Evolutionary conservation across 768 basidiomycete species (phyloP), one percentile per base, ranked within the genome.

Genomic region (Tulasnella sp.): DNA sequence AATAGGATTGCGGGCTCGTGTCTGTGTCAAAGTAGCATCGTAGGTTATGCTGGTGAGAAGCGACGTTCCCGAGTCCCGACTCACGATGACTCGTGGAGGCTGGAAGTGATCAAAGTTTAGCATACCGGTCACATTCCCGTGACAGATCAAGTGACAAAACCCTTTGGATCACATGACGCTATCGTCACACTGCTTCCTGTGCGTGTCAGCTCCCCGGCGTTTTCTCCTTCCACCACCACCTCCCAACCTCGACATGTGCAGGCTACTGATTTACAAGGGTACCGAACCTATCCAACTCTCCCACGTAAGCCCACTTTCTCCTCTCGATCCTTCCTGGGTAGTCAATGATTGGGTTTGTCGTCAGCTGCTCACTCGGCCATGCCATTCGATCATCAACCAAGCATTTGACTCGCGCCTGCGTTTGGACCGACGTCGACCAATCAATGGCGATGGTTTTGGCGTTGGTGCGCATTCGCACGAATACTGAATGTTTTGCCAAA

Each of bases 341-440:
- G 11, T 19, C 32, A 49, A 39, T 55, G 17, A 43, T 21, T 6
- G 21, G 11, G 52, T 14, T 45, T 48, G 12, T n/a, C 9, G 57
- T 17, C 62, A 89, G 79, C 79, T 97, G n/a, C 76, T 97, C 63
- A 98, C 93, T 41, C 77, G 87, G 46, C 94, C 94, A 49, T 83
- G 84, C 59, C 94, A 97, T 71, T 90, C 87, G 2, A 96, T 97
- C 71, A 96, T 93, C 68, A 94, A 94, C 68, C 91, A 96, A 71
- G 91, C 94, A 0, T 93, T 91, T 65, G 94, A 97, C 71, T 93
- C 90, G 19, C 78, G 93, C 6, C 74, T 99, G 31, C 80, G 94
- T 17, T 68, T 90, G 51, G 88, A 91, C 65, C 76, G 73, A 62
- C 75, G 88, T 56, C 70, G 87, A 60, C 89, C 88, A n/a, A 89